Base-by-base conservation (phyloP, 176 grass and related monocot genomes). In the Pharus latifolius region DNA sequence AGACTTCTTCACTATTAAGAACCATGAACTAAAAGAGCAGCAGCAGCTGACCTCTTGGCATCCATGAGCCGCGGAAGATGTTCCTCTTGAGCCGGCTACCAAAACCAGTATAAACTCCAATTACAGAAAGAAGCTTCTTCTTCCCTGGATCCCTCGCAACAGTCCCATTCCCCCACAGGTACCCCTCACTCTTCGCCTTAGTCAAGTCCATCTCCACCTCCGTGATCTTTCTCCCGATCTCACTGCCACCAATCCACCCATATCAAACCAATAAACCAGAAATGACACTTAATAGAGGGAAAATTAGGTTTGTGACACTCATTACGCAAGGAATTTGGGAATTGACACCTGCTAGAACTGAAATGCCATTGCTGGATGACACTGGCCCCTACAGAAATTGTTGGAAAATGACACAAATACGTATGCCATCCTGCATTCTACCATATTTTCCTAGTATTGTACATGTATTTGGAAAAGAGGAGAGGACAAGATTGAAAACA, bases 71-170 rank as follows among this genome's bases (percentile, higher is more conserved):
- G 22, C 95, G 82, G 74, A 99, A 99, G 56, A 31, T 22, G 49
- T 91, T 99, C 78, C 90, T 87, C 72, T 76, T 94, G 45, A 99
- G 87, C 7, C 83, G 86, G 35, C 90, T 94, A 20, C 95, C 95
- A 82, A 99, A 99, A 45, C 95, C 95, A 57, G 95, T 94, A 53
- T 94, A 94, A 73, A 99, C 90, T 60, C 95, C 90, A 74, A 99
- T 94, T 43, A 99, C 87, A 0, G 90, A 84, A 76, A 91, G 84
- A 64, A 99, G 65, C 49, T 74, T 78, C 63, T 86, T 94, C 52
- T 83, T 81, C 7, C 74, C 71, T 0, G 87, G 73, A 22, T 47
- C 49, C 15, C 22, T n/a, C 16, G 68, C 16, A 23, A 38, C 72
- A 50, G 95, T 88, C 37, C 52, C 59, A 56, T 94, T 94, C 30